Evolutionary conservation across 305 asterid species (phyloP).

Genomic region (Solanum hybrid): DNA sequence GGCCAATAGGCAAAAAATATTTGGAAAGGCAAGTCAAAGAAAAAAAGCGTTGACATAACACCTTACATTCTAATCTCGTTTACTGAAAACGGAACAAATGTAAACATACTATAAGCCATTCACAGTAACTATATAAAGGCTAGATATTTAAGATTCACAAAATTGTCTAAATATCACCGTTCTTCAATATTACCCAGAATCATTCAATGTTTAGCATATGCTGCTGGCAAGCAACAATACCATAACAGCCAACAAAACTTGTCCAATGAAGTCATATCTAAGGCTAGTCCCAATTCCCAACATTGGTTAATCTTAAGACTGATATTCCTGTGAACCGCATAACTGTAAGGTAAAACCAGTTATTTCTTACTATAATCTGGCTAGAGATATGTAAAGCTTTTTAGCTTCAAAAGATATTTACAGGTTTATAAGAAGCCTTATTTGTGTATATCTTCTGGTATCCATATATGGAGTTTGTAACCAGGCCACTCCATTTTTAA

Average conservation of each 20-base stretch:
- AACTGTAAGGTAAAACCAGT: background rate
- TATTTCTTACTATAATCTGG: background rate
- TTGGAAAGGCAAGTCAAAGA: background rate
- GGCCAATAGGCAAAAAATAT: background rate
- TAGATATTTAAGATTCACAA: background rate
- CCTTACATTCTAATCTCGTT: background rate
- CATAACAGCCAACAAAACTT: background rate
- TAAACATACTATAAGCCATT: background rate
- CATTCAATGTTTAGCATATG: background rate
- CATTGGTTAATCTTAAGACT: background rate
- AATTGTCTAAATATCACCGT: background rate
- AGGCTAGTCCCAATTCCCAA: background rate
- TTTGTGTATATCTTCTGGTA: conserved; percentile 4
- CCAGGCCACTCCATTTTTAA: background rate
- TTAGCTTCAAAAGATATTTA: background rate
- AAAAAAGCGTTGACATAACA: background rate
- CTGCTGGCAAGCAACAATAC: background rate
- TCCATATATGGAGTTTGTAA: background rate
- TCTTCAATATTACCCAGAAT: background rate
- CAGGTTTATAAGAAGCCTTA: background rate
- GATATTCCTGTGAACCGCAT: background rate
- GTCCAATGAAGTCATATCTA: background rate
- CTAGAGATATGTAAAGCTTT: background rate
- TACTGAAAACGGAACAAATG: background rate
- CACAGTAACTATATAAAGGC: background rate